Percentiles rank a stretch among this genome's conserved stretches.
These are phyloP conservation scores for Nitzschia palea DNA, from an alignment of 108 stramenopile genomes.

Conservation along the genomic window DNA sequence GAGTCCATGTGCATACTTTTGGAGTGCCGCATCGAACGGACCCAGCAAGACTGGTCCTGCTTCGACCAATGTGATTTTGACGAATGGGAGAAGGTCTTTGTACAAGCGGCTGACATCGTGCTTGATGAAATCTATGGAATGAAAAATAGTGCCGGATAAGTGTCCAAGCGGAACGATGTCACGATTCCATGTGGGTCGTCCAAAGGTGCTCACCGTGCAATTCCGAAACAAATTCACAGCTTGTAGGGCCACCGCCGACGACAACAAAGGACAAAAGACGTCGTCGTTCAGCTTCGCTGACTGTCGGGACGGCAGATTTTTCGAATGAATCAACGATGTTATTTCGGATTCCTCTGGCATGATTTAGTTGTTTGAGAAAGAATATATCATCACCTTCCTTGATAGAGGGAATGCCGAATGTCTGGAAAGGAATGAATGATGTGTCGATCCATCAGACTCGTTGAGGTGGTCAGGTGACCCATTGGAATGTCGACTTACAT, in stretches of 20 bases:
- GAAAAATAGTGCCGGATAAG: too few relatives aligned
- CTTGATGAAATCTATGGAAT: slow-evolving; percentile 67
- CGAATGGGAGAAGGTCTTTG: slow-evolving; percentile 75
- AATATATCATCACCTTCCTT: slow-evolving; percentile 70
- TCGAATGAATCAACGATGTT: slow-evolving; percentile 95
- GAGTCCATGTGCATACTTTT: slow-evolving; percentile 66
- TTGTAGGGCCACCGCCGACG: slow-evolving; percentile 97
- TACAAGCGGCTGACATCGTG: slow-evolving; percentile 87
- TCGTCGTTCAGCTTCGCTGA: slow-evolving; percentile 61
- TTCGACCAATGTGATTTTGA: slow-evolving; percentile 89
- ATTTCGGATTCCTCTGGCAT: slow-evolving; percentile 93
- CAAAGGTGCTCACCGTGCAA: slow-evolving; percentile 58
- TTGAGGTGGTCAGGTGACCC: background rate
- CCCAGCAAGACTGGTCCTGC: slow-evolving; percentile 90
- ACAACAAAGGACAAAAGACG: slow-evolving; percentile 94
- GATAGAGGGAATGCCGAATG: slow-evolving; percentile 5
- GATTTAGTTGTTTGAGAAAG: slow-evolving; percentile 94
- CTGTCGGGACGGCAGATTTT: slow-evolving; percentile 81
- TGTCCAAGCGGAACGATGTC: too few relatives aligned
- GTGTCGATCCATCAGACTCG: background rate
- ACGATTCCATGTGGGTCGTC: too few relatives aligned
- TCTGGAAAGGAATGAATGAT: slow-evolving; percentile 1
- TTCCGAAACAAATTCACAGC: slow-evolving; percentile 94
- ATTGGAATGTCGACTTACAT: slow-evolving; percentile 24
- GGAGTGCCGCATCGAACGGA: slow-evolving; percentile 81